Conservation (phyloP, 2,329 filamentous ascomycete species). For the Colletotrichum echinochloae region DNA sequence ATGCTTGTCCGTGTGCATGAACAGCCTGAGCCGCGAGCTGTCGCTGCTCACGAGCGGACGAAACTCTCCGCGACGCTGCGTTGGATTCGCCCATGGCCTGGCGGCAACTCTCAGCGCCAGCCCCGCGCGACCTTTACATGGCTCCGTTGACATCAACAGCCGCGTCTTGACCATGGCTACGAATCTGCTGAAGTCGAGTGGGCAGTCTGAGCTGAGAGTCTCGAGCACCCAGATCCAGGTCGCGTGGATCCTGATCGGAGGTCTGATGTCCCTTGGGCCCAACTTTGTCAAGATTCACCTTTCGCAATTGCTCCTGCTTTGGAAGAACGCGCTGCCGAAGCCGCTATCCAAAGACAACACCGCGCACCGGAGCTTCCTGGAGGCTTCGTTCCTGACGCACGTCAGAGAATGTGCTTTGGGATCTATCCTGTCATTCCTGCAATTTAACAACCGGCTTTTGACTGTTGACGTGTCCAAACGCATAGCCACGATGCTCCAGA, state of each 20-base stretch:
- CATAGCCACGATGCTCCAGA: conserved; percentile 93
- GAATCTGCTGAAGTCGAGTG: conserved; percentile 89
- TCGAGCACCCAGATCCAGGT: conserved; percentile 97
- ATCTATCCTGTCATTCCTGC: conserved; percentile 90
- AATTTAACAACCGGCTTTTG: conserved; percentile 91
- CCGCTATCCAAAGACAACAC: conserved; percentile 94
- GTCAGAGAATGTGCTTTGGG: conserved; percentile 94
- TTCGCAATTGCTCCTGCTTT: conserved; percentile 90
- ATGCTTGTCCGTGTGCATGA: conserved; percentile 95
- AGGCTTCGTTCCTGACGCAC: conserved; percentile 93
- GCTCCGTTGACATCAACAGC: conserved; percentile 95
- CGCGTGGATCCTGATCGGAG: conserved; percentile 96
- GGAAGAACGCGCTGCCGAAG: conserved; percentile 97
- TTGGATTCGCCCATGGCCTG: conserved; percentile 92
- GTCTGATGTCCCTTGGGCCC: conserved; percentile 94
- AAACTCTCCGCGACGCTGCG: conserved; percentile 84
- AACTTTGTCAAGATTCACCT: conserved; percentile 99
- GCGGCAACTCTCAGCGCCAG: conserved; percentile 93
- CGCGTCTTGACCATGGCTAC: conserved; percentile 92
- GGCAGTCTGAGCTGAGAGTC: conserved; percentile 88
- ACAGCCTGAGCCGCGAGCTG: conserved; percentile 89
- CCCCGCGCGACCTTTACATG: conserved; percentile 87
- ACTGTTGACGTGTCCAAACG: conserved; percentile 95
- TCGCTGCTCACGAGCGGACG: conserved; percentile 79
- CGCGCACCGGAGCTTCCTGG: conserved; percentile 83